Conservation (phyloP, 257 asterid genomes). For the Capsicum rhomboideum region DNA sequence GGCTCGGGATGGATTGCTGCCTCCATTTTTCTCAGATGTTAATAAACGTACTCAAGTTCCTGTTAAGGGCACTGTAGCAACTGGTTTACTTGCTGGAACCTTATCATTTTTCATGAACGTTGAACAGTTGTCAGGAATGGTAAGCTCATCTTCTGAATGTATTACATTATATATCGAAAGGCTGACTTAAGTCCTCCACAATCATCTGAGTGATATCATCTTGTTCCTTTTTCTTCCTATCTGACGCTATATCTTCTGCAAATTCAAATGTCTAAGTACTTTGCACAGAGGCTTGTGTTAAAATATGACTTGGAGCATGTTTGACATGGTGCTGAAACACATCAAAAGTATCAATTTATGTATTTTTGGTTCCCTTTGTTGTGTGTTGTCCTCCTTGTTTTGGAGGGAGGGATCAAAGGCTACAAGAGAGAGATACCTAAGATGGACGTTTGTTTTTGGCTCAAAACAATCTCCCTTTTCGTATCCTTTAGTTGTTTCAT, state of each 20-base stretch:
- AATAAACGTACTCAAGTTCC: slow-evolving; percentile 74
- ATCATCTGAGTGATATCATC: neutral
- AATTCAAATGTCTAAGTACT: neutral
- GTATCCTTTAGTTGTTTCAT: neutral
- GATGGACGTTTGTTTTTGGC: neutral
- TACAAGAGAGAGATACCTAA: neutral
- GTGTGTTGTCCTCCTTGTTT: neutral
- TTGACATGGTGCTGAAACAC: neutral
- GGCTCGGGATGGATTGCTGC: slow-evolving; percentile 98
- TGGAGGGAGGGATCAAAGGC: neutral
- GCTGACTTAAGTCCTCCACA: neutral
- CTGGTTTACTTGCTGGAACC: slow-evolving; percentile 67
- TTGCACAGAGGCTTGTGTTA: neutral
- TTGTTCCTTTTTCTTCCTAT: neutral
- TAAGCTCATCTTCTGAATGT: slow-evolving; percentile 15
- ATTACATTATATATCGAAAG: neutral
- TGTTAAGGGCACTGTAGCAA: slow-evolving; percentile 64
- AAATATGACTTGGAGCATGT: neutral
- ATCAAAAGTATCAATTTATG: neutral
- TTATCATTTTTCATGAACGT: slow-evolving; percentile 95
- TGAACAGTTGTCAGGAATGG: slow-evolving; percentile 98
- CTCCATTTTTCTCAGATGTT: slow-evolving; percentile 83
- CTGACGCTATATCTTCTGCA: neutral
- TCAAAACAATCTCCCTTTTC: neutral
- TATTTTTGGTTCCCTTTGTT: neutral